Base-by-base conservation (phyloP, 2,329 filamentous ascomycete genomes). In the Monilinia aucupariae region DNA sequence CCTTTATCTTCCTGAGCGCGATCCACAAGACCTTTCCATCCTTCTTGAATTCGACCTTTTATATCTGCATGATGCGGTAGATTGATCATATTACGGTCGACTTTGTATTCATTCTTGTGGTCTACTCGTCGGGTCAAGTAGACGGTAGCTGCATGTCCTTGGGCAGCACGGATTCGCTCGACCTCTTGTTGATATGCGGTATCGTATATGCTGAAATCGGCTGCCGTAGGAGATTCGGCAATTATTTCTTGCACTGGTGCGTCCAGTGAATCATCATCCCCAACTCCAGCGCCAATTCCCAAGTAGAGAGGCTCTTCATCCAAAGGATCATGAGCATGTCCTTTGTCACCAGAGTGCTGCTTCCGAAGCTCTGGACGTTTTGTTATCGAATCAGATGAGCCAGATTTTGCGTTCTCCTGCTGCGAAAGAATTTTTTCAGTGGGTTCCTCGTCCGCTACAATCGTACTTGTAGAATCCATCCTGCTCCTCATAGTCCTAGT, bases 181-280 rank as follows among this genome's bases (percentile, higher is more conserved):
- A 94, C 84, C 76, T 97, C 91, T 65, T 89, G 84, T 71, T 90
- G 85, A 73, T 96, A 97, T 0, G 93, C 93, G 0, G 83, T 85
- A 74, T 96, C 91, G 74, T 96, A 97, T 64, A 97, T 88, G 72
- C 94, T 87, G 69, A 91, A 91, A 65, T 96, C 91, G 7, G 90
- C 89, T 1, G 87, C 88, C 0, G 88, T 88, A 3, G 93, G 93
- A 1, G 90, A 96, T 75, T 96, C 92, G 37, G 90, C 90, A 48
- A 96, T 86, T 5, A 88, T 74, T 27, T 81, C 75, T 45, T 68
- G 62, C 3, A 75, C 75, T 17, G 75, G 64, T 20, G 65, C 64
- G 15, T 74, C 76, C 8, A 70, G 41, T 7, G 74, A 68, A n/a
- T 73, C 69, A 22, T 78, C 78, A 65, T 83, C 79, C 32, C 75